These are phyloP conservation scores for Rubroshorea leprosula DNA, from an alignment of 345 rosid genomes.

Conservation along the genomic window DNA sequence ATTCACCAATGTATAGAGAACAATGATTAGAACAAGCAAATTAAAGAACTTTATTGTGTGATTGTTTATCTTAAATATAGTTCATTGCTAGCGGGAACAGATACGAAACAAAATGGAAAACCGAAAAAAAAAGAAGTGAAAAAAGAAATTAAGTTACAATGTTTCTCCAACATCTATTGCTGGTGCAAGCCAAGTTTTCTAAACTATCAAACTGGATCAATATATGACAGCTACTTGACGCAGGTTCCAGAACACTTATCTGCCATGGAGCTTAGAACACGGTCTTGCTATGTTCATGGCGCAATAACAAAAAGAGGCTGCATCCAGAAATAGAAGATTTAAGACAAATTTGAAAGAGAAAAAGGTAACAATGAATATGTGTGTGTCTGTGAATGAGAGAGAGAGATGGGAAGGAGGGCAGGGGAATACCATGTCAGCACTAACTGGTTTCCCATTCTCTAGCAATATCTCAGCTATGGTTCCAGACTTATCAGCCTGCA, in stretches of 20 bases:
- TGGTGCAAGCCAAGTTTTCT: too few species aligned
- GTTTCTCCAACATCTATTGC: background rate
- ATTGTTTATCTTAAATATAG: too few species aligned
- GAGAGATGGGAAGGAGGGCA: constrained; percentile 9
- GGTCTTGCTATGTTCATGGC: constrained; percentile 34
- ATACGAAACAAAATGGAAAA: background rate
- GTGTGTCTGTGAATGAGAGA: background rate
- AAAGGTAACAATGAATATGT: background rate
- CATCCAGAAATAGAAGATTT: constrained; percentile 15
- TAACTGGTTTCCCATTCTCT: constrained; percentile 89
- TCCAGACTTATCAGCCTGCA: constrained; percentile 92
- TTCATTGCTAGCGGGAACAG: too few species aligned
- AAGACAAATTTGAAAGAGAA: background rate
- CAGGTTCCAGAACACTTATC: constrained; percentile 7
- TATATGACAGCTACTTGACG: too few species aligned
- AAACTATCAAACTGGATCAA: too few species aligned
- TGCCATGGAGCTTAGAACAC: background rate
- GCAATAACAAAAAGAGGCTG: constrained; percentile 77
- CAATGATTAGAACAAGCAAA: too few species aligned
- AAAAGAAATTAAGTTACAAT: background rate
- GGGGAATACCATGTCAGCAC: constrained; percentile 61
- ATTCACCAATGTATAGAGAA: too few species aligned
- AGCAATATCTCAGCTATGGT: constrained; percentile 64
- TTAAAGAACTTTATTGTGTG: too few species aligned
- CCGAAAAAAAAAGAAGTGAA: background rate